Conservation (phyloP, 257 asterid genomes). For the Thymus mandschuricus region DNA sequence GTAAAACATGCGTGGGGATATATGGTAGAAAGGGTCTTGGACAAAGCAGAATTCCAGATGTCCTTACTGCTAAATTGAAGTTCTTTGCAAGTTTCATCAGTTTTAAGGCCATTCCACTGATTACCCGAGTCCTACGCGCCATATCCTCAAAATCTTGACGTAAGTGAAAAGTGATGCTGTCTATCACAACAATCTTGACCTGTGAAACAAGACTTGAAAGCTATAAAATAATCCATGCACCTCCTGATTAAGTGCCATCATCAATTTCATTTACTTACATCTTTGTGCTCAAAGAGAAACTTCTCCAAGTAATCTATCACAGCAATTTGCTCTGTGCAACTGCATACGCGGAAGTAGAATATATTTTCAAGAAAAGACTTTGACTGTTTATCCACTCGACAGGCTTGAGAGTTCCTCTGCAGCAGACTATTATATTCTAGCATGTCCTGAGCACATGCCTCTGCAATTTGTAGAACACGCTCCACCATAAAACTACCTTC, state of each 20-base stretch:
- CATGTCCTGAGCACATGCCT: slow-evolving; percentile 90
- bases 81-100: slow-evolving; percentile 90
- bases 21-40: slow-evolving; percentile 10
- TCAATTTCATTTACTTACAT: slow-evolving; percentile 55
- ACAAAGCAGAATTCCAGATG: slow-evolving; percentile 14
- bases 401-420: slow-evolving; percentile 52
- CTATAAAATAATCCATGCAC: slow-evolving; percentile 13
- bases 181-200: slow-evolving; percentile 83
- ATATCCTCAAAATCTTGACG: slow-evolving; percentile 95
- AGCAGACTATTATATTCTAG: slow-evolving; percentile 63
- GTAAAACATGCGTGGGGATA: slow-evolving; percentile 5
- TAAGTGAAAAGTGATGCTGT: slow-evolving; percentile 95
- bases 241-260: slow-evolving; percentile 16
- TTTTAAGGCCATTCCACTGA: slow-evolving; percentile 84
- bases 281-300: slow-evolving; percentile 78
- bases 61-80: slow-evolving; percentile 77
- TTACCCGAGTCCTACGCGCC: slow-evolving; percentile 91
- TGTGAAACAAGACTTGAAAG: slow-evolving; percentile 37
- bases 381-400: slow-evolving; percentile 51
- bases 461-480: slow-evolving; percentile 86
- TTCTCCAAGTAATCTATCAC: slow-evolving; percentile 85
- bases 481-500: slow-evolving; percentile 99
- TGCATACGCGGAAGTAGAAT: slow-evolving; percentile 84
- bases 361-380: slow-evolving; percentile 76
- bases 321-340: slow-evolving; percentile 90